Evolutionary conservation across 2,329 filamentous ascomycete genomes (phyloP), one percentile per base, ranked within the genome.

Genomic region (Hypoxylon sp.): DNA sequence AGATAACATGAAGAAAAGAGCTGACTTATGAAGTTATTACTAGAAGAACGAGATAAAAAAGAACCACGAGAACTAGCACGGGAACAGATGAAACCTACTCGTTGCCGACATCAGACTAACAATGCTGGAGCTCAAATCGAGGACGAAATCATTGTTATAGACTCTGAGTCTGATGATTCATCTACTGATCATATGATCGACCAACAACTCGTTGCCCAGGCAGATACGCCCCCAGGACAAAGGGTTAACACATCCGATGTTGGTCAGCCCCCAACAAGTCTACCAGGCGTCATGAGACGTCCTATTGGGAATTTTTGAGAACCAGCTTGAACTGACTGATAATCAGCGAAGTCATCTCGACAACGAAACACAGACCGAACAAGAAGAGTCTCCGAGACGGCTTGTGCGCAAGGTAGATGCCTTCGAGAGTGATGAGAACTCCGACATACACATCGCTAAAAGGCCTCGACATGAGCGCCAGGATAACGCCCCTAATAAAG

Each of bases 261-360:
- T 53, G 19, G 56, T 66, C 26, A 56, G 39, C 26, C 52, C 35
- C 17, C 24, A 11, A 47, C 24, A 11, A 47, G 11, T 22, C 35
- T 10, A 39, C n/a, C 9, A 44, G 24, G 44, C 42, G 19, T 5
- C n/a, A 11, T 13, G 39, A 22, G 17, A 29, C n/a, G 14, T 11
- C 22, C 52, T 51, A 10, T 33, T n/a, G n/a, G 33, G 11, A 22
- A 1, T 9, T 44, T 10, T 11, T 44, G 9, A 14, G 17, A 10
- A 19, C n/a, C 24, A 5, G 3, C 9, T 42, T 44, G 13, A n/a
- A 26, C 48, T 48, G 14, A 55, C 44, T 10, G n/a, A 60, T 56
- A 8, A 17, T 24, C 26, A 54, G 44, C 31, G 2, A 33, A 48
- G n/a, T 26, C 13, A 39, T 10, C 6, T 3, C 35, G 10, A 33